Evolutionary conservation across 306 rosid genomes (phyloP), one percentile per base, ranked within the genome.

Genomic region (Begonia peltatifolia): DNA sequence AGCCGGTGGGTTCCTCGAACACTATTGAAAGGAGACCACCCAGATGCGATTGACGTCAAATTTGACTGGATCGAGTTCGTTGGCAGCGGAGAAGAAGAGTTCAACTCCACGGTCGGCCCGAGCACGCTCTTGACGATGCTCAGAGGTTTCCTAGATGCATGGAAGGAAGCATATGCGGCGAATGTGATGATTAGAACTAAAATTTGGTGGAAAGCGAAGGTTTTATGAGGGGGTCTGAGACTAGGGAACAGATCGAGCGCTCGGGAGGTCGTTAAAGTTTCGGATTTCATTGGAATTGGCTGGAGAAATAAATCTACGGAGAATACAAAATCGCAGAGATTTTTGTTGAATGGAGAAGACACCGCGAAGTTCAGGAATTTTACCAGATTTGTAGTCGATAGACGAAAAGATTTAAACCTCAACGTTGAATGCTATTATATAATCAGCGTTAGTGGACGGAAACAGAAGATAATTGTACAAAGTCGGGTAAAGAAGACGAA

Each of bases 101-200:
- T 80, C 14, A 73, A 58, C 63, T 58, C 64, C 15, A 71, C 14
- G n/a, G 75, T 61, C 49, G 94, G 92, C 13, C 94, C 87, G 23
- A 87, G 76, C 50, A 84, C 94, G 61, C 96, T 87, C 76, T 87
- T 87, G 47, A 87, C 96, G 60, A 87, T 87, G 73, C 94, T 87
- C 9, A 94, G 84, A 49, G 96, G 93, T 58, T 87, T 87, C 54
- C 94, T 72, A 41, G 96, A 81, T 25, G 94, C 96, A 46, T 87
- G 96, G 52, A 87, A 87, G 20, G 96, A 81, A 50, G 88, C 85
- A 62, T 81, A 87, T 15, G 94, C 93, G 36, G 84, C 50, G 67
- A 79, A 87, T 9, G 94, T 84, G 55, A 84, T 56, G 30, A 65
- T 41, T 5, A 87, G 79, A 49, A 75, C 88, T 51, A 76, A 72